These are phyloP conservation scores for Nemania diffusa DNA, from an alignment of 2,329 filamentous ascomycete genomes.

Conservation along the genomic window DNA sequence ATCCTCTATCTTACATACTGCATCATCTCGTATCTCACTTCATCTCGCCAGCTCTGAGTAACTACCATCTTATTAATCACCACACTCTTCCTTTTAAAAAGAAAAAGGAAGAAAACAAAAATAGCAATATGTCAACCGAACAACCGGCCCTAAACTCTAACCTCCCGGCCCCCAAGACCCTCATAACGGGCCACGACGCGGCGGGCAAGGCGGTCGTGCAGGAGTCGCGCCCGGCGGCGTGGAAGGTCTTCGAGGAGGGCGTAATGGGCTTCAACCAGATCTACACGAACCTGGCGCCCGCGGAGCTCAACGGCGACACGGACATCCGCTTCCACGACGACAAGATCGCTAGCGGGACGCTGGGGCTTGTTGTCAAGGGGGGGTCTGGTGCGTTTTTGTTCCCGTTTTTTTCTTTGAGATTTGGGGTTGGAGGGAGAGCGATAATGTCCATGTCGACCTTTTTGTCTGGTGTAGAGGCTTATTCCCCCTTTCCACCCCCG, in stretches of 20 bases:
- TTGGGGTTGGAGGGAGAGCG: too few species aligned
- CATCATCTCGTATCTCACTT: neutral
- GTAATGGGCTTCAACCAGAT: constrained; percentile 54
- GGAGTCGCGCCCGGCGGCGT: constrained; percentile 44
- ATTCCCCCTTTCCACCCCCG: too few species aligned
- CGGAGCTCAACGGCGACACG: constrained; percentile 53
- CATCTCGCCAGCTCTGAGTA: too few species aligned
- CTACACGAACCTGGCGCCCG: constrained; percentile 56
- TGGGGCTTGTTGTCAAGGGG: constrained; percentile 51
- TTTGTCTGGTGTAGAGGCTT: too few species aligned
- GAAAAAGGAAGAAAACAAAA: neutral
- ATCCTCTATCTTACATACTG: neutral
- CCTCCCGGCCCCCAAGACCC: constrained; percentile 39
- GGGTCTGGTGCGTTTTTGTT: constrained; percentile 32
- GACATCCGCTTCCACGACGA: constrained; percentile 54
- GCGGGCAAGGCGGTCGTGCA: constrained; percentile 52
- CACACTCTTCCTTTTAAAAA: neutral
- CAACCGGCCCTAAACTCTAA: constrained; percentile 11
- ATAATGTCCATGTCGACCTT: too few species aligned
- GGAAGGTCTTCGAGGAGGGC: constrained; percentile 48
- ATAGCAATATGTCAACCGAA: constrained; percentile 17
- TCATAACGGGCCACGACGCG: constrained; percentile 46
- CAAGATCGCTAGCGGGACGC: constrained; percentile 51
- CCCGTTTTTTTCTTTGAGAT: neutral
- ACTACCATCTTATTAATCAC: too few species aligned